These are phyloP conservation scores for Hansenula lynferdii DNA, from an alignment of 1,139 yeast species.

Conservation along the genomic window DNA sequence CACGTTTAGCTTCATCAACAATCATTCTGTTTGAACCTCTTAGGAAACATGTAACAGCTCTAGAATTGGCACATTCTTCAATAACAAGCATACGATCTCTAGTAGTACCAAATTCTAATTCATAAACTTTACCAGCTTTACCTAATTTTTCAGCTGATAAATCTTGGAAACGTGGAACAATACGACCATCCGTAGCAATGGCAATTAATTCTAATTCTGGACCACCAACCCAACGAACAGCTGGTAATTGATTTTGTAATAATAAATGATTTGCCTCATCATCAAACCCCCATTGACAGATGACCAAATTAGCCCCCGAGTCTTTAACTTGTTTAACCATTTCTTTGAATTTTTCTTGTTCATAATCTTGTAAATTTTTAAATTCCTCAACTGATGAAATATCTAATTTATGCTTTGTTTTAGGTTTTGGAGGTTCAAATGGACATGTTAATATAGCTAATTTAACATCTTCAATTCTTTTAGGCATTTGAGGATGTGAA, in stretches of 20 bases:
- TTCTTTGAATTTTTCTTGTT: slow-evolving; percentile 82
- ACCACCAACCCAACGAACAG: slow-evolving; percentile 99
- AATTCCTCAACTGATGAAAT: slow-evolving; percentile 91
- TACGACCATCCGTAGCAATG: slow-evolving; percentile 95
- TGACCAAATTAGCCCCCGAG: slow-evolving; percentile 93
- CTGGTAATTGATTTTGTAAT: slow-evolving; percentile 83
- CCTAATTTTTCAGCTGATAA: slow-evolving; percentile 80
- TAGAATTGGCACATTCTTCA: slow-evolving; percentile 83
- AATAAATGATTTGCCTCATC: slow-evolving; percentile 97
- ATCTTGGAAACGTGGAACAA: slow-evolving; percentile 96
- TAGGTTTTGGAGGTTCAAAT: slow-evolving; percentile 99
- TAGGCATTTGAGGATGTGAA: slow-evolving; percentile 98
- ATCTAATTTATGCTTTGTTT: slow-evolving; percentile 95
- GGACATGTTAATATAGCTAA: slow-evolving; percentile 97
- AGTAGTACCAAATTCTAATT: slow-evolving; percentile 93
- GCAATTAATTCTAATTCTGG: slow-evolving; percentile 95
- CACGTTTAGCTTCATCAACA: slow-evolving; percentile 94
- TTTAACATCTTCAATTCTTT: slow-evolving; percentile 70
- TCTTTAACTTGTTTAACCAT: slow-evolving; percentile 86
- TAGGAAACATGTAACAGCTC: slow-evolving; percentile 89
- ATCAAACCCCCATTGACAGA: slow-evolving; percentile 99
- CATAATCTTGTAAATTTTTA: slow-evolving; percentile 83
- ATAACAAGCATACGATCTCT: slow-evolving; percentile 93
- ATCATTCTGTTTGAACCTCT: slow-evolving; percentile 98
- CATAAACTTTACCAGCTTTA: slow-evolving; percentile 77